Conservation (phyloP, 176 grass and related monocot genomes). For the Carex cristatella region DNA sequence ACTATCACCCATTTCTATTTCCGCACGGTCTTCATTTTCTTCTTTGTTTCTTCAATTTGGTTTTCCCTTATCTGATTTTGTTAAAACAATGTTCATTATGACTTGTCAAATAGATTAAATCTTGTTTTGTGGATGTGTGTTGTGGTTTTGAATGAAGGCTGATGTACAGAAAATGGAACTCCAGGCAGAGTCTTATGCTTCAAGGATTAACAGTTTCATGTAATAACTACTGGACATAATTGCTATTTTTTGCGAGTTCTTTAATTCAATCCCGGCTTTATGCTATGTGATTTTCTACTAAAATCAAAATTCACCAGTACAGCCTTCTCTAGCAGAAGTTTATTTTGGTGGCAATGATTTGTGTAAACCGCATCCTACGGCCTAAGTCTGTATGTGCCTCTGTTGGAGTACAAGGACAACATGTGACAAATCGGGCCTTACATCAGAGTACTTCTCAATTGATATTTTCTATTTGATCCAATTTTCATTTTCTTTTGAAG, state of each 20-base stretch:
- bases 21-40: background rate
- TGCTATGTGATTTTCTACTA: background rate
- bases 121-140: too few relatives aligned
- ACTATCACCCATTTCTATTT: background rate
- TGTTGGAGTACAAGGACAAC: slow-evolving; percentile 21
- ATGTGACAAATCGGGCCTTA: background rate
- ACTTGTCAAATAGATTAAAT: too few relatives aligned
- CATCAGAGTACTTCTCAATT: background rate
- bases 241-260: too few relatives aligned
- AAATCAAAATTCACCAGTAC: slow-evolving; percentile 19
- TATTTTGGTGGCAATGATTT: slow-evolving; percentile 24
- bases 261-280: background rate
- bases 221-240: too few relatives aligned
- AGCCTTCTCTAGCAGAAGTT: background rate
- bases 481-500: background rate
- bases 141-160: too few relatives aligned
- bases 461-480: background rate
- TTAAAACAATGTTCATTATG: too few relatives aligned
- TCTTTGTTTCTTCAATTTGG: too few relatives aligned
- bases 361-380: background rate
- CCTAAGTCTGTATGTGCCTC: background rate
- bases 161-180: too few relatives aligned
- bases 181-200: too few relatives aligned
- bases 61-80: too few relatives aligned
- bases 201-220: too few relatives aligned